A percentile compares a stretch with the other conserved stretches of the same genome.
These are phyloP conservation scores for Capsicum rhomboideum DNA, from an alignment of 257 asterid genomes.

Conservation along the genomic window DNA sequence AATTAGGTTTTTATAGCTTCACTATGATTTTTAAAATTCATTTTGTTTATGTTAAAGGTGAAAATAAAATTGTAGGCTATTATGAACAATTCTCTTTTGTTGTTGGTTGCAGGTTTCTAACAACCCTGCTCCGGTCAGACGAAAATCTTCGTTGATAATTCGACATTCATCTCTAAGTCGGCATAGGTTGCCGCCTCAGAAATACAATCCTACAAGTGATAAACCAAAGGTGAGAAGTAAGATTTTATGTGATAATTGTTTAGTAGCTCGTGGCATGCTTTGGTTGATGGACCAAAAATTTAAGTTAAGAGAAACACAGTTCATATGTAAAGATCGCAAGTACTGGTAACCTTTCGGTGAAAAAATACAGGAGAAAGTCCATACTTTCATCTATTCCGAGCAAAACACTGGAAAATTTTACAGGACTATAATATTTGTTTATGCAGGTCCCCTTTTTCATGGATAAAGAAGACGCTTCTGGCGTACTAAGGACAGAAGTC, in stretches of 20 bases:
- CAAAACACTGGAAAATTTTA: background rate
- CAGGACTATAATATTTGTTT: background rate
- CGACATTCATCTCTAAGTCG: slow-evolving; percentile 7
- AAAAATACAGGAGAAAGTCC: background rate
- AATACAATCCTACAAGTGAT: slow-evolving; percentile 15
- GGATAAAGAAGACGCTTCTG: slow-evolving; percentile 7
- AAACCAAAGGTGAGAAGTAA: slow-evolving; percentile 24
- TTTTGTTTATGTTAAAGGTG: background rate
- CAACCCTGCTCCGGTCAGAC: slow-evolving; percentile 5
- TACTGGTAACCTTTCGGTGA: background rate
- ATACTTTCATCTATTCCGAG: background rate
- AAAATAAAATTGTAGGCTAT: background rate
- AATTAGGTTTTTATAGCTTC: background rate
- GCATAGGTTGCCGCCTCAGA: background rate
- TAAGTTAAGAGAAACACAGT: background rate
- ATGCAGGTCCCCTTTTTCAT: slow-evolving; percentile 20
- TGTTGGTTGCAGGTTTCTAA: slow-evolving; percentile 13
- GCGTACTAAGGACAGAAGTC: background rate
- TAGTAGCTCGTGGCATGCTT: background rate
- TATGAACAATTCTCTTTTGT: background rate
- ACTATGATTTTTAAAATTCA: background rate
- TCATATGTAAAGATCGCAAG: background rate
- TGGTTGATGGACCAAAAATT: background rate
- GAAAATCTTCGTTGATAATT: slow-evolving; percentile 1
- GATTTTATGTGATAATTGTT: background rate